Evolutionary conservation across 768 basidiomycete genomes (phyloP).

Genomic region (Suillus bovinus): DNA sequence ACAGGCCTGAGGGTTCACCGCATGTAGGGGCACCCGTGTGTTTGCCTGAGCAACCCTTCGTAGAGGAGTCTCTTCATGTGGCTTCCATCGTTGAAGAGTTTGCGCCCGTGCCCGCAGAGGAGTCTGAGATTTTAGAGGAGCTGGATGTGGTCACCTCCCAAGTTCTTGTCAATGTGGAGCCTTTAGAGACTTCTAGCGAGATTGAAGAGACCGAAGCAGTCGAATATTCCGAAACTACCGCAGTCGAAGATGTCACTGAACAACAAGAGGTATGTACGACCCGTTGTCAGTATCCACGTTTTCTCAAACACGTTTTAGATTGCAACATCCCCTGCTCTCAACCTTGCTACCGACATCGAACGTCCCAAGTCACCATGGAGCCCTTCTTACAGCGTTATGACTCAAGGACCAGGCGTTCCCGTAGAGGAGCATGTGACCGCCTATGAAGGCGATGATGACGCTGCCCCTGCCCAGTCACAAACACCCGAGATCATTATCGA

Average conservation of each 20-base stretch:
- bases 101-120: not conserved
- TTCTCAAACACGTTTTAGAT: conserved; percentile 1
- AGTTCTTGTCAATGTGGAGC: not conserved
- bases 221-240: not conserved
- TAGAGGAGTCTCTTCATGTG: not conserved
- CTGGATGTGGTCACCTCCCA: not conserved
- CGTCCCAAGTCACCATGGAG: conserved; percentile 53
- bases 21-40: not conserved
- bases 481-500: conserved; percentile 7
- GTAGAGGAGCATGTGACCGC: conserved; percentile 13
- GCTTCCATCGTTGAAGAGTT: not conserved
- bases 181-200: not conserved
- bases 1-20: not conserved
- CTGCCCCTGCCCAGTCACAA: not conserved
- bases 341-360: conserved; percentile 30
- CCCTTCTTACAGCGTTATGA: conserved; percentile 53
- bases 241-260: conserved; percentile 5
- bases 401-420: conserved; percentile 36
- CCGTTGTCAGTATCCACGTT: not conserved
- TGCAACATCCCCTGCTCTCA: not conserved
- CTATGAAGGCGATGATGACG: not conserved
- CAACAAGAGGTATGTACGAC: not conserved
- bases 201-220: conserved; percentile 6
- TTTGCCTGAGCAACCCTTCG: not conserved
- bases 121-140: conserved; percentile 2